These are phyloP conservation scores for Chrysopogon serrulatus DNA, from an alignment of 176 grass and related monocot species.

Conservation along the genomic window DNA sequence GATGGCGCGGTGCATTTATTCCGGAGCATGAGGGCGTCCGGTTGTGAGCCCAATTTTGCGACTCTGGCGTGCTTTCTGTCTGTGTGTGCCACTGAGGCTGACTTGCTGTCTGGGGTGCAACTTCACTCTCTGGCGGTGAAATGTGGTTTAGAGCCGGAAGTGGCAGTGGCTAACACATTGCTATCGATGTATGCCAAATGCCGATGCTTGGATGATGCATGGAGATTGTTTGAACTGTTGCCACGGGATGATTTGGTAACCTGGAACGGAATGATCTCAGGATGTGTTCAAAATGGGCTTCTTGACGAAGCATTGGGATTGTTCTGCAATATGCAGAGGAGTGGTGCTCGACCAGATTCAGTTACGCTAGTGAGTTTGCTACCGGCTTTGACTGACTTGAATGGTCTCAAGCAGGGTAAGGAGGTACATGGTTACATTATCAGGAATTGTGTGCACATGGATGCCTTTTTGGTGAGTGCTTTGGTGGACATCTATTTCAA, in stretches of 20 bases:
- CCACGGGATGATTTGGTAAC: conserved; percentile 51
- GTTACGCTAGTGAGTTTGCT: conserved; percentile 72
- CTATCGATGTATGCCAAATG: conserved; percentile 80
- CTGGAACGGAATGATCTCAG: conserved; percentile 84
- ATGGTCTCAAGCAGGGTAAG: conserved; percentile 55
- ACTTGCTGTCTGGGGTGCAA: conserved; percentile 54
- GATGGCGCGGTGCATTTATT: conserved; percentile 35
- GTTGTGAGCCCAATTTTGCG: conserved; percentile 45
- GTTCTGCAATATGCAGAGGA: conserved; percentile 60
- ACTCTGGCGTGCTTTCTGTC: conserved; percentile 70
- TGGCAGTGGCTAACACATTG: conserved; percentile 61
- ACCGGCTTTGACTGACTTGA: conserved; percentile 58
- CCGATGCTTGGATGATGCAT: conserved; percentile 45
- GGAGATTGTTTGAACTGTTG: conserved; percentile 64
- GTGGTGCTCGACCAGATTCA: conserved; percentile 52
- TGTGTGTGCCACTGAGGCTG: conserved; percentile 45
- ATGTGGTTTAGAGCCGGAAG: conserved; percentile 50
- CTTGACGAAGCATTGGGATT: conserved; percentile 47
- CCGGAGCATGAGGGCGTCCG: conserved; percentile 35
- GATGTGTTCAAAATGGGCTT: conserved; percentile 77
- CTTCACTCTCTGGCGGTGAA: conserved; percentile 74
- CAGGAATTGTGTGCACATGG: conserved; percentile 47
- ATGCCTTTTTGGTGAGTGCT: conserved; percentile 87
- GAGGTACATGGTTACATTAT: conserved; percentile 79
- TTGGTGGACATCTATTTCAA: conserved; percentile 87